These are phyloP conservation scores for Chaetomium sp. DNA, from an alignment of 2,329 filamentous ascomycete species.

Conservation along the genomic window DNA sequence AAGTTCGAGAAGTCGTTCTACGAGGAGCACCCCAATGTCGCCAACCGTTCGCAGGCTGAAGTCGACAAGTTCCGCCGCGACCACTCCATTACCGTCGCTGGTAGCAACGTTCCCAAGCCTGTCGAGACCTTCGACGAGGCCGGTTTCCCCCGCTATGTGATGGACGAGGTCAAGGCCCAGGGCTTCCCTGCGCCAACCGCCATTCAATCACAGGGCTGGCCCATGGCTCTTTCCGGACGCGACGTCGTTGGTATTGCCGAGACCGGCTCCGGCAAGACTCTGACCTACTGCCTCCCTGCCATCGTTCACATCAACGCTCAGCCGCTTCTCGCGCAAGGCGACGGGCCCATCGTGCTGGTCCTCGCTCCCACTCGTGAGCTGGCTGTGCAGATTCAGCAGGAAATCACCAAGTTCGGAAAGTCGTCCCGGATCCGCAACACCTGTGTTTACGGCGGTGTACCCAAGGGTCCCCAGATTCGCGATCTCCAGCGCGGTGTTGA, in stretches of 20 bases:
- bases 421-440: conserved; percentile 98
- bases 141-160: conserved; percentile 92
- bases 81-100: conserved; percentile 77
- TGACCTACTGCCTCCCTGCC: conserved; percentile 94
- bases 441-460: conserved; percentile 97
- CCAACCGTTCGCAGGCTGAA: conserved; percentile 66
- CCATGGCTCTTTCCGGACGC: conserved; percentile 95
- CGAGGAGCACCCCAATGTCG: conserved; percentile 83
- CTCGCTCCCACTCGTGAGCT: conserved; percentile 95
- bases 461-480: conserved; percentile 93
- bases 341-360: conserved; percentile 93
- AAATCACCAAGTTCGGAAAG: conserved; percentile 97
- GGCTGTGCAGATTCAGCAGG: conserved; percentile 96
- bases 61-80: conserved; percentile 83
- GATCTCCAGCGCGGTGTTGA: conserved; percentile 93
- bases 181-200: conserved; percentile 90
- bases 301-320: conserved; percentile 99
- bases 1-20: conserved; percentile 99
- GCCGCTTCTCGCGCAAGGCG: conserved; percentile 87
- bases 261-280: conserved; percentile 97
- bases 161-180: conserved; percentile 97
- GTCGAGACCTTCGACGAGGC: conserved; percentile 98
- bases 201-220: conserved; percentile 98
- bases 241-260: conserved; percentile 99
- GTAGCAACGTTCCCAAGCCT: conserved; percentile 77